Base-by-base conservation (phyloP, 2,329 filamentous ascomycete genomes). In the Botrytis byssoidea region DNA sequence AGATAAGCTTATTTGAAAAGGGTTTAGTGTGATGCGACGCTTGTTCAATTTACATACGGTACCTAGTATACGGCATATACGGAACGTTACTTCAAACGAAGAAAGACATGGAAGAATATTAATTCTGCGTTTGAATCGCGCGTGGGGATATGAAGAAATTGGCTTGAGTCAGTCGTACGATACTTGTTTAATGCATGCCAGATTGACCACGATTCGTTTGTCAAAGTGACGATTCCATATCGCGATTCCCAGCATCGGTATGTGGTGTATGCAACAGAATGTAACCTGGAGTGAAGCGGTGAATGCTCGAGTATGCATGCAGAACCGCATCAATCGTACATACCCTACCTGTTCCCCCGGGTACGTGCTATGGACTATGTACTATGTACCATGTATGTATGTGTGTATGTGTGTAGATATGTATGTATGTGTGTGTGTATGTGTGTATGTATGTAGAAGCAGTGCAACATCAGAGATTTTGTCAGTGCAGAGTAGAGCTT, bases 131-230 rank as follows among this genome's bases (percentile, higher is more conserved):
- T 57, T 29, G 25, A n/a, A 51, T 51, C 25, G 48, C 48, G 4
- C 25, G 25, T 51, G 22, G 48, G 22, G 25, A n/a, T 14, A 0
- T 51, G 25, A 9, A 29, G n/a, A 18, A 18, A 29, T 57, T 57
- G 51, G n/a, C n/a, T 57, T 4, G 51, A 57, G 51, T 57, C 51
- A 57, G 51, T 57, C 51, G 14, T 29, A 18, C n/a, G 51, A 18
- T 48, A 48, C 16, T 32, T 29, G 14, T 18, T 55, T n/a, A 5
- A 57, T 29, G n/a, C 51, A 57, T 57, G 51, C 51, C 51, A 57
- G 51, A 57, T 57, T 57, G 51, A 57, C 51, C 51, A 57, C 51
- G 51, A 57, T 57, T 57, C 51, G 51, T 57, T 57, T 57, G 51
- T 32, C 25, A 4, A 29, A 29, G 14, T 29, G 51, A 29, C n/a